Percentiles rank a stretch among this genome's conserved stretches.
Conservation (phyloP, 345 rosid species). For the Pistacia vera region DNA sequence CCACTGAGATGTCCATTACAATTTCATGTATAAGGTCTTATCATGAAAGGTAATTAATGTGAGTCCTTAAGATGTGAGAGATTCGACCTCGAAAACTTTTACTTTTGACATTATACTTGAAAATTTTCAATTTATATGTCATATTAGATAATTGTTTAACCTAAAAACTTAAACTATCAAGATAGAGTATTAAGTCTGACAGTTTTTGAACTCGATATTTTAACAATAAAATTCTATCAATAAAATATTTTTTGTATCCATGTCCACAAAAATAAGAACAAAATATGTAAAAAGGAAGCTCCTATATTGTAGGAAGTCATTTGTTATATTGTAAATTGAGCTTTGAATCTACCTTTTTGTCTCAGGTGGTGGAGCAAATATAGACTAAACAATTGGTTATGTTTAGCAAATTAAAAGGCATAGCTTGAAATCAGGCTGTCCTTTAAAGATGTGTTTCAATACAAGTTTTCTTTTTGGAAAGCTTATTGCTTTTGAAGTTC, state of each 20-base stretch:
- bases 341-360: not conserved
- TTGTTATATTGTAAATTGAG: not conserved
- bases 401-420: not conserved
- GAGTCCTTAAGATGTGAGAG: too few relatives aligned
- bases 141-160: too few relatives aligned
- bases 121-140: too few relatives aligned
- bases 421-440: not conserved
- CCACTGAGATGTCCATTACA: not conserved
- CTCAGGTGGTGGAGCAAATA: conserved; percentile 17
- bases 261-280: not conserved
- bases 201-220: too few relatives aligned
- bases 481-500: too few relatives aligned
- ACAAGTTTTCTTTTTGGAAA: not conserved
- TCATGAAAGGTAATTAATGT: too few relatives aligned
- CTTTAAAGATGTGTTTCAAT: not conserved
- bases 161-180: too few relatives aligned
- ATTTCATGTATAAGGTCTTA: not conserved
- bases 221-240: too few relatives aligned
- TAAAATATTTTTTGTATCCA: too few relatives aligned
- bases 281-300: not conserved
- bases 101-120: too few relatives aligned
- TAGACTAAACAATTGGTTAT: not conserved
- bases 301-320: not conserved
- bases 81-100: too few relatives aligned
- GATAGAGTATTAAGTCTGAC: too few relatives aligned